These are phyloP conservation scores for Aspergillus saccharolyticus DNA, from an alignment of 495 filamentous ascomycete species.

Conservation along the genomic window DNA sequence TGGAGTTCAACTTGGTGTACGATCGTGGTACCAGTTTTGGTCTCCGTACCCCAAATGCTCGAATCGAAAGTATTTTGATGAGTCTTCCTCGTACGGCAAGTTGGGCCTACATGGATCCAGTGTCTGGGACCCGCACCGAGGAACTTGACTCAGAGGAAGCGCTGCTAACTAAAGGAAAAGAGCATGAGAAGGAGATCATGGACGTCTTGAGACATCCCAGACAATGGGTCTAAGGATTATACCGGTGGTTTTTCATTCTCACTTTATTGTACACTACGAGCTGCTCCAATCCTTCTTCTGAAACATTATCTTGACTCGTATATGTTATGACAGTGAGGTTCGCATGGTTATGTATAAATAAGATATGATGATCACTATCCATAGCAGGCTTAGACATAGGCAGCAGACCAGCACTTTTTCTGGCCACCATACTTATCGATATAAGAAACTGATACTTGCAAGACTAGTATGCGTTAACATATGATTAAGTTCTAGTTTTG, in stretches of 20 bases:
- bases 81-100: conserved; percentile 87
- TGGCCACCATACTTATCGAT: too few species aligned
- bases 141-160: conserved; percentile 26
- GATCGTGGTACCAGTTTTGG: conserved; percentile 95
- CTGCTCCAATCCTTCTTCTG: not conserved
- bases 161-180: conserved; percentile 38
- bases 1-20: conserved; percentile 98
- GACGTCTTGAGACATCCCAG: conserved; percentile 79
- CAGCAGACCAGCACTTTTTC: too few species aligned
- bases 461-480: too few species aligned
- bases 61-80: conserved; percentile 97
- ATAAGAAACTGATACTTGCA: too few species aligned
- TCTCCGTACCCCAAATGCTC: conserved; percentile 82
- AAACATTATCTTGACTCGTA: too few species aligned
- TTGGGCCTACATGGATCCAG: conserved; percentile 90
- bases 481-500: too few species aligned
- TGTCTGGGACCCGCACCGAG: conserved; percentile 43
- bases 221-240: conserved; percentile 77
- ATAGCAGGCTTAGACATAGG: too few species aligned
- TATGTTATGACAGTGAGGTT: too few species aligned
- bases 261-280: not conserved
- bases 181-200: conserved; percentile 63
- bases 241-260: not conserved
- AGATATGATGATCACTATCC: too few species aligned
- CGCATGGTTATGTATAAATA: too few species aligned